Percentiles rank a stretch among this genome's conserved stretches.
Conservation (phyloP, 768 basidiomycete genomes). For the Fibroporia radiculosa region DNA sequence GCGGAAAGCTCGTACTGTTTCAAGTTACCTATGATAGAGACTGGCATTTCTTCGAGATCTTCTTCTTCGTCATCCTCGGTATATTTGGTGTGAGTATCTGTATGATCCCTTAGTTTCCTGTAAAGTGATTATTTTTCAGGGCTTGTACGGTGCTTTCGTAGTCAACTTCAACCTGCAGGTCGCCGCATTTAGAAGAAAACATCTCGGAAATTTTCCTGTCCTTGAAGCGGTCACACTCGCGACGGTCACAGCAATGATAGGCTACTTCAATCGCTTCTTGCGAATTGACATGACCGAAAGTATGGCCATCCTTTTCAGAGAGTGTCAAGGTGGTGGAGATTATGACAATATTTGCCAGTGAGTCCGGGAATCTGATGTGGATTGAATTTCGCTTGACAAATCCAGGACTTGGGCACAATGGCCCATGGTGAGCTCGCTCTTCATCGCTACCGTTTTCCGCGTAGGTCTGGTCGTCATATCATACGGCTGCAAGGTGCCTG, state of each 20-base stretch:
- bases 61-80: constrained; percentile 92
- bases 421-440: constrained; percentile 87
- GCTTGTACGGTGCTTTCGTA: constrained; percentile 93
- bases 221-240: constrained; percentile 87
- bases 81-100: constrained; percentile 75
- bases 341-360: constrained; percentile 94
- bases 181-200: constrained; percentile 88
- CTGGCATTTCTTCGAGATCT: constrained; percentile 99
- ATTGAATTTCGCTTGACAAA: constrained; percentile 6
- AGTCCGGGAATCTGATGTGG: no score
- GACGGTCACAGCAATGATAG: constrained; percentile 81
- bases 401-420: constrained; percentile 82
- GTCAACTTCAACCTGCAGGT: constrained; percentile 96
- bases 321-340: constrained; percentile 90
- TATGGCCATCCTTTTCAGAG: constrained; percentile 89
- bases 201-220: constrained; percentile 76
- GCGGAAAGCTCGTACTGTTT: constrained; percentile 95
- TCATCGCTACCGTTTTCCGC: constrained; percentile 87
- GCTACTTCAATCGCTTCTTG: constrained; percentile 91
- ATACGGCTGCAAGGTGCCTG: constrained; percentile 95
- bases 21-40: constrained; percentile 96
- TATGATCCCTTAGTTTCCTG: background rate
- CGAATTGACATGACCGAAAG: constrained; percentile 97
- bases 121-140: constrained; percentile 45
- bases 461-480: constrained; percentile 82